Evolutionary conservation across 352 stramenopile species (phyloP).

Genomic region (Globisporangium splendens): DNA sequence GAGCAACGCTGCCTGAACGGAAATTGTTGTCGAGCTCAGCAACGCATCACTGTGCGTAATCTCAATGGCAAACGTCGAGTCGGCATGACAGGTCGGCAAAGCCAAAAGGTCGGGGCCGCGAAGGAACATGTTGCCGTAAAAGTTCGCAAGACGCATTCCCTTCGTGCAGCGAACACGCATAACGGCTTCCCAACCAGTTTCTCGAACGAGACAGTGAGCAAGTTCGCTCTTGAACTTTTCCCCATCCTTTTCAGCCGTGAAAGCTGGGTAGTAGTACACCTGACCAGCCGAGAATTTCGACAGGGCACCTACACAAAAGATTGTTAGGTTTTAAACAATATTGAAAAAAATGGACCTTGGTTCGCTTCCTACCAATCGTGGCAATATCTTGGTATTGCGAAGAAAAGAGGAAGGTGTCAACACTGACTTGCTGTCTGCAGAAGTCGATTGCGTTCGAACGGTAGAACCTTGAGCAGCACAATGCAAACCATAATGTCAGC

Average conservation of each 20-base stretch:
- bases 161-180: conserved; percentile 97
- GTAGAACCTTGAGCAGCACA: conserved; percentile 73
- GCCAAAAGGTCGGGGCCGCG: conserved; percentile 96
- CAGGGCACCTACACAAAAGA: conserved; percentile 63
- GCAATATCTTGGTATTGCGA: conserved; percentile 96
- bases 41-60: conserved; percentile 96
- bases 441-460: conserved; percentile 95
- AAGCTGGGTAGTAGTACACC: conserved; percentile 96
- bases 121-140: conserved; percentile 99
- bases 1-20: conserved; percentile 95
- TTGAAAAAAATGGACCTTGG: too few relatives aligned
- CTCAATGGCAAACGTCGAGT: conserved; percentile 97
- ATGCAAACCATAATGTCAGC: background rate
- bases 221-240: conserved; percentile 94
- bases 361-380: conserved; percentile 67
- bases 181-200: conserved; percentile 95
- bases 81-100: conserved; percentile 94
- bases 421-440: conserved; percentile 96
- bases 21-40: conserved; percentile 92
- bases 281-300: conserved; percentile 95
- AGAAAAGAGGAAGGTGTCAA: conserved; percentile 98
- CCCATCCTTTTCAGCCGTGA: conserved; percentile 89
- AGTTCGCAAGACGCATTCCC: conserved; percentile 97
- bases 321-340: background rate
- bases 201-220: conserved; percentile 86